These are phyloP conservation scores for Penicillium daleae DNA, from an alignment of 495 filamentous ascomycete species.

Conservation along the genomic window DNA sequence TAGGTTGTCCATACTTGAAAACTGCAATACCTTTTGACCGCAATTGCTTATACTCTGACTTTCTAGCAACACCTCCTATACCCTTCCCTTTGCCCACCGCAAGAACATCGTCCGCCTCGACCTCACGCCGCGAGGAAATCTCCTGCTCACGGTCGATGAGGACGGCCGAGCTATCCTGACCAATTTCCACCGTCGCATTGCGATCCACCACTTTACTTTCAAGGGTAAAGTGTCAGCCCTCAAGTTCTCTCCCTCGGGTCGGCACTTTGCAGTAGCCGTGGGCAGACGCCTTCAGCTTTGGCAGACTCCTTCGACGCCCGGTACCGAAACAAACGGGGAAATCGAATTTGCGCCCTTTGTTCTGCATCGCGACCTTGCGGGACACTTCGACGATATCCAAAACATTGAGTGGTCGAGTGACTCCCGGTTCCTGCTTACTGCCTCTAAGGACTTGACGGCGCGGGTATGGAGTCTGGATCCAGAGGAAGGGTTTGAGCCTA, in stretches of 20 bases:
- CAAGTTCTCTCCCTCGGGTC: constrained; percentile 89
- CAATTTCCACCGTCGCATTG: constrained; percentile 81
- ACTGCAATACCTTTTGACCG: not conserved
- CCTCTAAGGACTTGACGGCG: constrained; percentile 88
- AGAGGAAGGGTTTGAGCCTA: constrained; percentile 86
- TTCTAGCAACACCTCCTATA: constrained; percentile 89
- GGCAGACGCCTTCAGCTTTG: constrained; percentile 89
- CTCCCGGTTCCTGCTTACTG: constrained; percentile 89
- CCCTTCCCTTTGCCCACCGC: constrained; percentile 91
- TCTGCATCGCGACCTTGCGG: constrained; percentile 79
- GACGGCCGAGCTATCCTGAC: constrained; percentile 92
- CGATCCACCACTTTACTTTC: constrained; percentile 93
- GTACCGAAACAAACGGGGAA: constrained; percentile 74
- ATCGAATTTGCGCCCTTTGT: constrained; percentile 95
- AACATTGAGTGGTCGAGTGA: constrained; percentile 93
- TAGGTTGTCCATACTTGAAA: constrained; percentile 46
- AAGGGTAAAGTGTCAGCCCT: constrained; percentile 79
- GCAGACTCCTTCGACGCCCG: constrained; percentile 89
- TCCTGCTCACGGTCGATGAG: constrained; percentile 90
- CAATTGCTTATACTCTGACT: constrained; percentile 9
- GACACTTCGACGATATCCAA: constrained; percentile 84
- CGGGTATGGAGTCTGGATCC: constrained; percentile 91
- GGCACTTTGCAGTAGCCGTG: constrained; percentile 83
- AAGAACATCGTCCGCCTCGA: constrained; percentile 88
- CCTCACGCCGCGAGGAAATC: constrained; percentile 83